These are phyloP conservation scores for Salix caprea DNA, from an alignment of 345 rosid species.

Conservation along the genomic window DNA sequence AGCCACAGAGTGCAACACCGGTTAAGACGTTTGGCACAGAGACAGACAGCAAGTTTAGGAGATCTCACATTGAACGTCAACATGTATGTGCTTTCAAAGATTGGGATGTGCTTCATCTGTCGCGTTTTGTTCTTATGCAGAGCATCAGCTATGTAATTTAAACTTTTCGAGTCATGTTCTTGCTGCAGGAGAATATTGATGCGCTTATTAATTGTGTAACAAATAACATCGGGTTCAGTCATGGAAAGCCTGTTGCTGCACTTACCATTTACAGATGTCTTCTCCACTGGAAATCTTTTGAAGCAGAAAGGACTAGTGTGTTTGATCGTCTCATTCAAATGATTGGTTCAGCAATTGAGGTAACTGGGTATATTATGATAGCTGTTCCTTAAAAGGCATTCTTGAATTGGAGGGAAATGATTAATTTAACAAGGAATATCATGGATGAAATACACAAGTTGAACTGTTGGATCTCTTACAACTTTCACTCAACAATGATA, in stretches of 20 bases:
- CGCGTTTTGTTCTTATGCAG: constrained; percentile 10
- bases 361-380: constrained; percentile 25
- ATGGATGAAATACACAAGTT: too few relatives aligned
- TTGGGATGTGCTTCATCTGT: constrained; percentile 13
- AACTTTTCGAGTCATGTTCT: constrained; percentile 19
- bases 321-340: constrained; percentile 96
- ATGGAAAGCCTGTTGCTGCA: constrained; percentile 89
- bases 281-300: constrained; percentile 96
- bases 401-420: not conserved
- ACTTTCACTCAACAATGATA: too few relatives aligned
- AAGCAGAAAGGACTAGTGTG: constrained; percentile 89
- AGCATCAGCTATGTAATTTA: constrained; percentile 11
- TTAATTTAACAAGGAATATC: not conserved
- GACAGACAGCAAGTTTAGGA: constrained; percentile 61
- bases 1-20: constrained; percentile 61
- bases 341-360: constrained; percentile 99
- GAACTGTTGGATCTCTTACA: too few relatives aligned
- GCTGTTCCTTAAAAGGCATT: constrained; percentile 1
- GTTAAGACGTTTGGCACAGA: constrained; percentile 53
- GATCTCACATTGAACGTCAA: constrained; percentile 74
- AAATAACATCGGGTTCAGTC: constrained; percentile 70
- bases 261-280: constrained; percentile 94
- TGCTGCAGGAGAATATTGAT: constrained; percentile 79
- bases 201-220: constrained; percentile 72
- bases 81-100: constrained; percentile 47